Conservation (phyloP, 768 basidiomycete species). For the Suillus subluteus region DNA sequence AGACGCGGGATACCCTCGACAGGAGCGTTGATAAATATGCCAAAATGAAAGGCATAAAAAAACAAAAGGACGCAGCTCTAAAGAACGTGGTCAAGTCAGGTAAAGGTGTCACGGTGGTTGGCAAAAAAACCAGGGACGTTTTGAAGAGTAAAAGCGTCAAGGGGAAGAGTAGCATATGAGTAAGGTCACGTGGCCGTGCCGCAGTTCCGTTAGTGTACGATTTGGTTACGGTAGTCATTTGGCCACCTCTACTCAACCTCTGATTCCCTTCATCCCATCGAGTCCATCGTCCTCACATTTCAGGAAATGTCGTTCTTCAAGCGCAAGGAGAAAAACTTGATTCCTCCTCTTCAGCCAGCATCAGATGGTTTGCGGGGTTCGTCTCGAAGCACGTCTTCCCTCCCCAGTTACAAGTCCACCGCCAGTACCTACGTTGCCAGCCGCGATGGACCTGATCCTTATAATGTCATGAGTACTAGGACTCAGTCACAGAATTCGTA, state of each 20-base stretch:
- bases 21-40: conserved; percentile 68
- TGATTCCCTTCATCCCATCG: background rate
- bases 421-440: conserved; percentile 70
- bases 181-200: background rate
- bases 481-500: conserved; percentile 29
- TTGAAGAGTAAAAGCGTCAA: conserved; percentile 37
- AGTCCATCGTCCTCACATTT: background rate
- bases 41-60: conserved; percentile 62
- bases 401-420: conserved; percentile 51
- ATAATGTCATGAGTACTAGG: conserved; percentile 36
- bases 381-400: conserved; percentile 40
- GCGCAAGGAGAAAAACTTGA: conserved; percentile 63
- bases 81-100: conserved; percentile 83
- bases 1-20: conserved; percentile 64
- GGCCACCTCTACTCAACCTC: background rate
- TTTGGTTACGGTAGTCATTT: background rate
- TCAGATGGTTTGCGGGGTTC: conserved; percentile 30
- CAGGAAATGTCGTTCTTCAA: conserved; percentile 48
- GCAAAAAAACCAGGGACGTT: conserved; percentile 55
- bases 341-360: conserved; percentile 66
- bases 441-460: conserved; percentile 63
- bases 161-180: conserved; percentile 26
- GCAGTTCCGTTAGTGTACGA: background rate
- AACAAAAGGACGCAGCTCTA: conserved; percentile 84
- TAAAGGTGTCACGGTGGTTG: conserved; percentile 86